Percentiles rank a stretch among this genome's conserved stretches.
Conservation (phyloP, 371 early-diverging fungal species). For the Amoeboradix gromovi region DNA sequence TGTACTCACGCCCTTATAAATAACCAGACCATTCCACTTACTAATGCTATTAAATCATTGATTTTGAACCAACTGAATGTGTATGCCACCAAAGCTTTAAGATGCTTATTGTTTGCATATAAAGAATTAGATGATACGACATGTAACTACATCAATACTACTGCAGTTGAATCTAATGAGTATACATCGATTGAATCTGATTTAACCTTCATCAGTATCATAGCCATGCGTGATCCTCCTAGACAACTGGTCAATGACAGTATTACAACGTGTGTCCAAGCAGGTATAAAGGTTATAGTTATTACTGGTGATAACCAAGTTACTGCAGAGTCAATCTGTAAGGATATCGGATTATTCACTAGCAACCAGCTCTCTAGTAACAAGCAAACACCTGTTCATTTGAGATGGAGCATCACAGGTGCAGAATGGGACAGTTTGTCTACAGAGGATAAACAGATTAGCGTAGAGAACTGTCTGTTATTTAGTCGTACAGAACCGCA, state of each 20-base stretch:
- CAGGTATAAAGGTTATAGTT: slow-evolving; percentile 88
- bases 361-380: slow-evolving; percentile 36
- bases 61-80: slow-evolving; percentile 33
- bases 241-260: slow-evolving; percentile 61
- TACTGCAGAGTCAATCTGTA: slow-evolving; percentile 78
- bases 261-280: slow-evolving; percentile 49
- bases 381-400: slow-evolving; percentile 1
- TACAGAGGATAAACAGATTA: slow-evolving; percentile 31
- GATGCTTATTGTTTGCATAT: neutral
- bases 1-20: slow-evolving; percentile 21
- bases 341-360: slow-evolving; percentile 60
- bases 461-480: slow-evolving; percentile 39
- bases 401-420: slow-evolving; percentile 68
- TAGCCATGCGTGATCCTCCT: slow-evolving; percentile 89
- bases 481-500: slow-evolving; percentile 80
- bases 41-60: slow-evolving; percentile 24
- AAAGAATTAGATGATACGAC: neutral
- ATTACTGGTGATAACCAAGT: slow-evolving; percentile 82
- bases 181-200: neutral
- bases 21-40: slow-evolving; percentile 26
- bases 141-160: no score
- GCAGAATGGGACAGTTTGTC: slow-evolving; percentile 64
- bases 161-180: neutral
- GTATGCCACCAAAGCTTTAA: slow-evolving; percentile 20
- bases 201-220: slow-evolving; percentile 57